Base-by-base conservation (phyloP, 768 basidiomycete species). In the Rhodotorula taiwanensis region DNA sequence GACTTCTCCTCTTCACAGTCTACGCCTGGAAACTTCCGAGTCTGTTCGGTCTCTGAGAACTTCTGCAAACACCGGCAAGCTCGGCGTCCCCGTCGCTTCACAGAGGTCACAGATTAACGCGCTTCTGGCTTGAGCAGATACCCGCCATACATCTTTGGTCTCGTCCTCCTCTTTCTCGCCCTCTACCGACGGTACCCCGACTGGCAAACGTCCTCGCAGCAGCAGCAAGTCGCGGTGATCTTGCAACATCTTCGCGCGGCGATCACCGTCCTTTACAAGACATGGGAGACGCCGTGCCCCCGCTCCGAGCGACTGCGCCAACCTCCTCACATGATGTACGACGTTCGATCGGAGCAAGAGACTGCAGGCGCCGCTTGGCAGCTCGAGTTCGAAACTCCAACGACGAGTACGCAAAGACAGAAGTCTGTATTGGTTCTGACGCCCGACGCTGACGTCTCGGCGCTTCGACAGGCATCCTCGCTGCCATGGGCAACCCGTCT, bases 91-190 rank as follows among this genome's bases (percentile, higher is more conserved):
- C n/a, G n/a, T 41, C 39, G 18, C 18, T 41, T 18, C 10, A 41
- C 10, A 41, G 43, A 13, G n/a, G 27, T 31, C 39, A 41, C 10
- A 10, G 11, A 41, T 10, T 28, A 20, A 25, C 48, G 9, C 30
- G 14, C 21, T 49, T 28, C 30, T 49, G 48, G 25, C 5, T 28
- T n/a, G n/a, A 13, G 48, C 48, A 49, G 48, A 13, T 49, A 49
- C 30, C 48, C 48, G 8, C 48, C 48, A 8, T n/a, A 13, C 48
- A 49, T 49, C 48, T 49, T 49, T 28, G 48, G 27, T 9, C 48
- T 49, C 30, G 18, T 49, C 30, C 48, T 49, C 20, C 48, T 49
- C 48, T 49, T 49, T 28, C 30, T 49, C 48, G 48, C 48, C 48
- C 30, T 27, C 30, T 13, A 49, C n/a, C 14, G 5, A 10, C 25